Conservation (phyloP, 2,329 filamentous ascomycete genomes). For the Sclerotinia borealis region DNA sequence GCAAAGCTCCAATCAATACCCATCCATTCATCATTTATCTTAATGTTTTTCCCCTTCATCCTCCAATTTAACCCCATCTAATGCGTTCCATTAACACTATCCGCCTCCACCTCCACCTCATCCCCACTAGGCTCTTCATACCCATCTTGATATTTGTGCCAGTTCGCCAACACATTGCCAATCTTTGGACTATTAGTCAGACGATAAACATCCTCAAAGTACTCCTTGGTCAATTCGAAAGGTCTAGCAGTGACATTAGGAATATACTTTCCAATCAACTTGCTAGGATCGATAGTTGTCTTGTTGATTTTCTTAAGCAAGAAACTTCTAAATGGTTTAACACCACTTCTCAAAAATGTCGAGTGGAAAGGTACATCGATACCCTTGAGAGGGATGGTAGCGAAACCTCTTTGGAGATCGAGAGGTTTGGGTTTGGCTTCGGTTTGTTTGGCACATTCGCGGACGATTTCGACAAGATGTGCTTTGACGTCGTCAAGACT, state of each 20-base stretch:
- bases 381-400: slow-evolving; percentile 91
- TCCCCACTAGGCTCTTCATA: background rate
- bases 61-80: background rate
- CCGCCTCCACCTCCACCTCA: background rate
- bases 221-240: slow-evolving; percentile 94
- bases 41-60: background rate
- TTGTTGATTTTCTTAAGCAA: slow-evolving; percentile 99
- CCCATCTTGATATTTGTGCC: slow-evolving; percentile 33
- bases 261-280: slow-evolving; percentile 97
- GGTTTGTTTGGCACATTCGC: slow-evolving; percentile 79
- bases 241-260: slow-evolving; percentile 96
- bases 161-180: slow-evolving; percentile 32
- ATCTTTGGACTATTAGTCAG: slow-evolving; percentile 62
- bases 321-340: slow-evolving; percentile 98
- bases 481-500: slow-evolving; percentile 86
- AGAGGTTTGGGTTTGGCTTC: slow-evolving; percentile 82
- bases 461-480: slow-evolving; percentile 86
- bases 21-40: background rate
- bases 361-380: slow-evolving; percentile 99
- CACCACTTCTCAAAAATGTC: slow-evolving; percentile 93
- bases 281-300: slow-evolving; percentile 94
- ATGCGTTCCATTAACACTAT: background rate
- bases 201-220: slow-evolving; percentile 97
- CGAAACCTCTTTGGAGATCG: slow-evolving; percentile 88
- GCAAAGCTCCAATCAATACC: background rate